Conservation (phyloP, 352 stramenopile species). For the Ophiocytium majus region DNA sequence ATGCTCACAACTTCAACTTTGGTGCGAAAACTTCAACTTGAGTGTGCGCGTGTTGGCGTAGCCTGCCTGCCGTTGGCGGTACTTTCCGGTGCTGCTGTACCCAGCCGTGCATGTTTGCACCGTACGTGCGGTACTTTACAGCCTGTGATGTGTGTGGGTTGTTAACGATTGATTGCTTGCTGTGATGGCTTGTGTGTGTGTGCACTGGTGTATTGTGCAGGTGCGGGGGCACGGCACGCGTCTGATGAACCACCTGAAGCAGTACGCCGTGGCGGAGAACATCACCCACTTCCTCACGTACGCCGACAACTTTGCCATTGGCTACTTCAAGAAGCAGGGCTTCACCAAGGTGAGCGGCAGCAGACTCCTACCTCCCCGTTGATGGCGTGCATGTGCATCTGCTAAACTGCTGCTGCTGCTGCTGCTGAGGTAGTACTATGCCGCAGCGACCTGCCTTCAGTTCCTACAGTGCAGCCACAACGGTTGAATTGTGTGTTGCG, state of each 20-base stretch:
- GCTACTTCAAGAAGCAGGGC: conserved; percentile 98
- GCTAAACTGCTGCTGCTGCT: too few species aligned
- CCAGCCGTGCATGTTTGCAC: background rate
- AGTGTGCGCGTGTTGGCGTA: too few species aligned
- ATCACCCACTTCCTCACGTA: conserved; percentile 96
- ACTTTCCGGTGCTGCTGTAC: too few species aligned
- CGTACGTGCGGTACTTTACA: background rate
- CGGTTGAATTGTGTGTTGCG: too few species aligned
- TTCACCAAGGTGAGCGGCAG: conserved; percentile 37
- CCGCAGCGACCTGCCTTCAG: too few species aligned
- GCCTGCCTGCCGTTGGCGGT: too few species aligned
- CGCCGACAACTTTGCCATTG: conserved; percentile 96
- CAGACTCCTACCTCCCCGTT: too few species aligned
- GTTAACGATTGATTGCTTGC: background rate
- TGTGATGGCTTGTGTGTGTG: background rate
- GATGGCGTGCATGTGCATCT: too few species aligned
- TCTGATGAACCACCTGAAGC: conserved; percentile 99
- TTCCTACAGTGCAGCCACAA: too few species aligned
- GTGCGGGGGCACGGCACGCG: conserved; percentile 90
- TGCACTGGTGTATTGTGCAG: conserved; percentile 18
- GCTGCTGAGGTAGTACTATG: too few species aligned
- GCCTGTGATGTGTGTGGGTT: background rate
- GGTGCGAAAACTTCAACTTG: too few species aligned
- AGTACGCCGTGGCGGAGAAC: conserved; percentile 83
- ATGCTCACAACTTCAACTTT: too few species aligned